These are phyloP conservation scores for Mollisiaceae sp. DNA, from an alignment of 2,329 filamentous ascomycete species.

Conservation along the genomic window DNA sequence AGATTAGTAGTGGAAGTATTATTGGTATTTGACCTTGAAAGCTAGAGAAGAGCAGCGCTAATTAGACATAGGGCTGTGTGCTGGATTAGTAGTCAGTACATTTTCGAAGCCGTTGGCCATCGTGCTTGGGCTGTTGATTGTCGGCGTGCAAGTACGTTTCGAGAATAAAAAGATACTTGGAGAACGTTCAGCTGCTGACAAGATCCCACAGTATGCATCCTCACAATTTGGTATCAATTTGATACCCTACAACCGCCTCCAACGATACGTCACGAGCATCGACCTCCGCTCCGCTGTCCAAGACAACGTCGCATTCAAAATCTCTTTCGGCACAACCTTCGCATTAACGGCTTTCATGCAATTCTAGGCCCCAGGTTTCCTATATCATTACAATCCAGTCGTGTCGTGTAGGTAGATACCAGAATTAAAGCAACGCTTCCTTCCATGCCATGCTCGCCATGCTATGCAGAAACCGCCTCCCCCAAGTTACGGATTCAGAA, in stretches of 20 bases:
- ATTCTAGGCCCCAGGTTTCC: conserved; percentile 47
- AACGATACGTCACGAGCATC: conserved; percentile 55
- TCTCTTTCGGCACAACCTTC: conserved; percentile 74
- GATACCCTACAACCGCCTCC: conserved; percentile 45
- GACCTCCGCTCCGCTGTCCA: conserved; percentile 49
- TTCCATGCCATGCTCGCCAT: conserved; percentile 11
- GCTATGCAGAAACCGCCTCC: conserved; percentile 14
- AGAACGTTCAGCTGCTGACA: conserved; percentile 15
- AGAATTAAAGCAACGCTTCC: conserved; percentile 11
- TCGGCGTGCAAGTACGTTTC: conserved; percentile 48
- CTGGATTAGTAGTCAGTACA: conserved; percentile 62
- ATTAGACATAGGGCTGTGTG: conserved; percentile 32
- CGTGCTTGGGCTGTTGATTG: conserved; percentile 66
- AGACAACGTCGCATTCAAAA: conserved; percentile 46
- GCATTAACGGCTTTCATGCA: conserved; percentile 69
- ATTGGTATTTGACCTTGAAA: conserved; percentile 34
- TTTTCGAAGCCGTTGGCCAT: conserved; percentile 75
- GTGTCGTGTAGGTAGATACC: conserved; percentile 9
- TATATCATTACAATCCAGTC: conserved; percentile 1
- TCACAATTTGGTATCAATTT: conserved; percentile 54
- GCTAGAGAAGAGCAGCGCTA: not conserved
- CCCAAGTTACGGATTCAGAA: conserved; percentile 27
- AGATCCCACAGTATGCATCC: conserved; percentile 50
- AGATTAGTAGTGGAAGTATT: conserved; percentile 42
- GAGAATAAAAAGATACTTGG: not conserved